phyloP scores from a whole-genome alignment of 495 filamentous ascomycete genomes.

The Bacidia gigantensis region DNA sequence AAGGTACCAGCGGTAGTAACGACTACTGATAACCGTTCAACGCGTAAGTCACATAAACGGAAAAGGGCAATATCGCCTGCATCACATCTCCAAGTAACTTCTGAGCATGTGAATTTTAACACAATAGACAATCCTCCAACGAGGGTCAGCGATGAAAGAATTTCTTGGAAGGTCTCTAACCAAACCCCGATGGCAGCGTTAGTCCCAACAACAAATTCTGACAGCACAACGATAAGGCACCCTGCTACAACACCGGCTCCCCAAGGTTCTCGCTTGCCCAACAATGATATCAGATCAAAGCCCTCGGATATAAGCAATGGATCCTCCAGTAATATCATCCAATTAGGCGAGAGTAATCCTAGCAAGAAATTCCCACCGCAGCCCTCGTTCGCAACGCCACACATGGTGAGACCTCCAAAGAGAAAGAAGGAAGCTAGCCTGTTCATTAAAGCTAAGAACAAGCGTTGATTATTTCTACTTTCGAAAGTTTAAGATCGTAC shows the following conservation, averaged over 20 bases:
- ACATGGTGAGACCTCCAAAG: conserved; percentile 21
- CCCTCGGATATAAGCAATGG: too few species aligned
- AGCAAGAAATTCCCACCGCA: neutral
- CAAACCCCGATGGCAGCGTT: too few species aligned
- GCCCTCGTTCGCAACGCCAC: neutral
- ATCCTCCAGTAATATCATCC: conserved; percentile 12
- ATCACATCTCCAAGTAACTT: conserved; percentile 14
- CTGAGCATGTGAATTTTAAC: neutral
- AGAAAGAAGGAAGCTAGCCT: conserved; percentile 36
- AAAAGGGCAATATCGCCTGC: conserved; percentile 28
- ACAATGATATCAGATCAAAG: too few species aligned
- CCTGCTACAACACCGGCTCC: too few species aligned
- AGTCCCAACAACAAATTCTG: too few species aligned
- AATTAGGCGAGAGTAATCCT: neutral
- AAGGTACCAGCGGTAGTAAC: conserved; percentile 32
- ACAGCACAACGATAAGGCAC: too few species aligned
- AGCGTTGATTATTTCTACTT: neutral
- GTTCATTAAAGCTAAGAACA: conserved; percentile 36
- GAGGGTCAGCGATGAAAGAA: too few species aligned
- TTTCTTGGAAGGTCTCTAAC: too few species aligned
- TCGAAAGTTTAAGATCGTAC: too few species aligned
- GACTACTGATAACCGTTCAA: conserved; percentile 15
- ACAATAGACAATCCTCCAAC: neutral
- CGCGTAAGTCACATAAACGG: conserved; percentile 24
- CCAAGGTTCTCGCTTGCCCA: too few species aligned